Evolutionary conservation across 306 rosid genomes (phyloP).

Genomic region (Dalbergia cultrata): DNA sequence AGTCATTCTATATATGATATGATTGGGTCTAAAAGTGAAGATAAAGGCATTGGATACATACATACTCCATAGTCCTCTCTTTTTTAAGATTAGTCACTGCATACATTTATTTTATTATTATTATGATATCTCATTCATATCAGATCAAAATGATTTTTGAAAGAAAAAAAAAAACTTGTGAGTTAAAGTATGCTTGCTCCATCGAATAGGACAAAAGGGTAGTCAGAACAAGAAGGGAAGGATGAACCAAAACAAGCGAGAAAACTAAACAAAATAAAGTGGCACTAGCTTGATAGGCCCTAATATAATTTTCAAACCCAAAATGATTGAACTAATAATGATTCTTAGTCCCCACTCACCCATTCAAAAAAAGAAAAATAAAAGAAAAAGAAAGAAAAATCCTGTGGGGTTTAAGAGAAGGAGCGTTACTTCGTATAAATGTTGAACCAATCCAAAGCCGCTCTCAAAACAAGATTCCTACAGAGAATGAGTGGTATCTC

Average conservation of each 20-base stretch:
- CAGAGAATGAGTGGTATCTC: conserved; percentile 46
- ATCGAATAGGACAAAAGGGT: conserved; percentile 27
- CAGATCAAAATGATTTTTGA: not conserved
- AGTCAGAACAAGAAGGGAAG: conserved; percentile 14
- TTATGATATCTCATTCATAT: not conserved
- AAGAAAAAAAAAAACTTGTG: not conserved
- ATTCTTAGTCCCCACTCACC: conserved; percentile 57
- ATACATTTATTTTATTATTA: not conserved
- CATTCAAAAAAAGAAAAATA: not conserved
- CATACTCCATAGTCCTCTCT: not conserved
- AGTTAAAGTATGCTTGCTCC: not conserved
- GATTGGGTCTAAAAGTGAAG: not conserved
- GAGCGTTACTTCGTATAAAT: conserved; percentile 30
- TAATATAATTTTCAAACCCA: conserved; percentile 56
- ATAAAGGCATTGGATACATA: not conserved
- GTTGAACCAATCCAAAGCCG: conserved; percentile 44
- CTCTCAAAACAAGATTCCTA: conserved; percentile 49
- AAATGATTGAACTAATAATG: conserved; percentile 61
- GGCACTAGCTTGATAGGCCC: conserved; percentile 39
- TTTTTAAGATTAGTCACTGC: not conserved
- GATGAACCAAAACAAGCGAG: conserved; percentile 29
- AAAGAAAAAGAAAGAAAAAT: not conserved
- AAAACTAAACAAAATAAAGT: conserved; percentile 31
- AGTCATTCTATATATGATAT: too few species aligned
- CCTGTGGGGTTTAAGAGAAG: conserved; percentile 14